phyloP scores from a whole-genome alignment of 2,329 filamentous ascomycete species.

The Aspergillus neoniger region DNA sequence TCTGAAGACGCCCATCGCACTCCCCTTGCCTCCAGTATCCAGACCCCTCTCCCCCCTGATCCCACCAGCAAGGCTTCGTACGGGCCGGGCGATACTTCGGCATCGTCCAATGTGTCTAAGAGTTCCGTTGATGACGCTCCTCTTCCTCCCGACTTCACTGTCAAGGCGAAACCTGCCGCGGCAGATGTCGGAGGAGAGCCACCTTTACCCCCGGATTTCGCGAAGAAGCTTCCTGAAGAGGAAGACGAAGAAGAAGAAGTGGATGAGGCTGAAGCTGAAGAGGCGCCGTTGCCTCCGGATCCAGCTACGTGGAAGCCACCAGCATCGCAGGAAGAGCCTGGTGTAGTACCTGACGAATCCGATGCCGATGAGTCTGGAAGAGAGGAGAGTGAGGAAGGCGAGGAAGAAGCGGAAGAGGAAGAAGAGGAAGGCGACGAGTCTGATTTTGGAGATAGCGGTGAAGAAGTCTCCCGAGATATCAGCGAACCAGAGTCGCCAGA shows the following conservation, averaged over 20 bases:
- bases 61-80: conserved; percentile 50
- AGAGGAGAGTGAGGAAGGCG: conserved; percentile 29
- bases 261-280: conserved; percentile 19
- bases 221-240: not conserved
- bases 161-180: conserved; percentile 20
- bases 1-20: conserved; percentile 33
- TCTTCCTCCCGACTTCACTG: conserved; percentile 35
- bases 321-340: conserved; percentile 24
- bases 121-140: conserved; percentile 45
- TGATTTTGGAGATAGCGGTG: conserved; percentile 50
- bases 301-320: conserved; percentile 26
- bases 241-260: conserved; percentile 12
- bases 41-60: conserved; percentile 49
- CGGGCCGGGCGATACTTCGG: conserved; percentile 52
- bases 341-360: conserved; percentile 38
- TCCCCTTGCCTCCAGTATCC: conserved; percentile 26
- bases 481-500: conserved; percentile 32
- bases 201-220: conserved; percentile 30
- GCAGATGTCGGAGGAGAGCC: conserved; percentile 22
- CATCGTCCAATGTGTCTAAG: conserved; percentile 47
- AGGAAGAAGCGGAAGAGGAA: conserved; percentile 12
- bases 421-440: conserved; percentile 40
- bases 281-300: conserved; percentile 31
- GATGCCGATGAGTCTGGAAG: conserved; percentile 37
- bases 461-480: conserved; percentile 48